phyloP scores from a whole-genome alignment of 805 yeast genomes.

The Pichia heedii region DNA sequence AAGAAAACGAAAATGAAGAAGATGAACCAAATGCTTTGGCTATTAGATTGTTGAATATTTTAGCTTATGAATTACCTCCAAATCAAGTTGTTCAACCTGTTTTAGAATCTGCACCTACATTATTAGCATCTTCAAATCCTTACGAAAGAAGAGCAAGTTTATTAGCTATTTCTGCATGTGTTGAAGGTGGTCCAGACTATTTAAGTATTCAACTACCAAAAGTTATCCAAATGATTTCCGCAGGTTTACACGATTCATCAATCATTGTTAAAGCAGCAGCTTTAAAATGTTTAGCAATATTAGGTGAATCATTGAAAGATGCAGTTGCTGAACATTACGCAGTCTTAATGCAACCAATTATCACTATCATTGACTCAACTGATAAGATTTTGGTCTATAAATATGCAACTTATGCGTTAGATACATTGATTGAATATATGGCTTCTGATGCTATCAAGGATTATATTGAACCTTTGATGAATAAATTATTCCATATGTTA shows the following conservation, averaged over 20 bases:
- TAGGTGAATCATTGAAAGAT: conserved; percentile 80
- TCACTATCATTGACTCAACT: conserved; percentile 79
- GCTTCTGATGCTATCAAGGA: conserved; percentile 71
- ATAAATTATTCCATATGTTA: conserved; percentile 77
- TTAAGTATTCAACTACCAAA: conserved; percentile 66
- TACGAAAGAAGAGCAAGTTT: conserved; percentile 84
- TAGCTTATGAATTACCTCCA: conserved; percentile 84
- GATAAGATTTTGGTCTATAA: conserved; percentile 76
- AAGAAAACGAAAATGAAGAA: conserved; percentile 91
- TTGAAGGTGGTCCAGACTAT: conserved; percentile 92
- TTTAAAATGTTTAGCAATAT: conserved; percentile 64
- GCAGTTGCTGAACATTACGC: conserved; percentile 78
- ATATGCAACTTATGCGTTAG: conserved; percentile 85
- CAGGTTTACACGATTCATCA: conserved; percentile 71
- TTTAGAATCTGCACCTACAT: conserved; percentile 49
- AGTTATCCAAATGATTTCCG: conserved; percentile 60
- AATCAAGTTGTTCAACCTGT: conserved; percentile 81
- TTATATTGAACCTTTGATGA: conserved; percentile 84
- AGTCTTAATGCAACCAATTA: conserved; percentile 74
- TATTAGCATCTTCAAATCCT: conserved; percentile 54
- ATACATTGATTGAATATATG: conserved; percentile 86
- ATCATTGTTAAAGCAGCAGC: conserved; percentile 79
- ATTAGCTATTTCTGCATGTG: conserved; percentile 71
- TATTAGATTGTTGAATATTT: conserved; percentile 65
- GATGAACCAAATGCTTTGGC: conserved; percentile 71